These are phyloP conservation scores for Piromyces sp. DNA, from an alignment of 192 early-diverging fungal genomes.

Conservation along the genomic window DNA sequence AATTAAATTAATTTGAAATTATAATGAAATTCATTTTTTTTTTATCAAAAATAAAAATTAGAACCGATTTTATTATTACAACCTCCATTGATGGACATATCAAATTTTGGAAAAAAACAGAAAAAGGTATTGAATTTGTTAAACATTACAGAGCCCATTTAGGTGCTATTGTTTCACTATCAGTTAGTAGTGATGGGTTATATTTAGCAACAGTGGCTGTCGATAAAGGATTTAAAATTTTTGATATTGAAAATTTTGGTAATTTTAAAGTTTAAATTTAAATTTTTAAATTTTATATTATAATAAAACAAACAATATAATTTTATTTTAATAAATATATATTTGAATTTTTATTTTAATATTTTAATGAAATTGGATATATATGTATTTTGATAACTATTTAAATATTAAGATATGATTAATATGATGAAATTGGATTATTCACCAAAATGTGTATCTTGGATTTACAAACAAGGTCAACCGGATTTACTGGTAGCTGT, in stretches of 20 bases:
- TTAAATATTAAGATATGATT: constrained; percentile 99
- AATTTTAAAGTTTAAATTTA: background rate
- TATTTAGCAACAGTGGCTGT: constrained; percentile 64
- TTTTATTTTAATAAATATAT: too few relatives aligned
- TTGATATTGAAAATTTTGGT: constrained; percentile 93
- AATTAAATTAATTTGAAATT: too few relatives aligned
- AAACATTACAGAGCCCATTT: constrained; percentile 90
- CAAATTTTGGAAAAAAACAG: constrained; percentile 97
- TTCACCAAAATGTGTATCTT: constrained; percentile 59
- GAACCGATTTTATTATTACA: constrained; percentile 85
- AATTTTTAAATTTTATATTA: too few relatives aligned
- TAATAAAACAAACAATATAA: too few relatives aligned
- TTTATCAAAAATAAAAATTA: too few relatives aligned
- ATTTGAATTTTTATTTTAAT: too few relatives aligned
- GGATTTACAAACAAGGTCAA: constrained; percentile 69
- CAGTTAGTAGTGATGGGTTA: constrained; percentile 42
- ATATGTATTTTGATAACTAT: too few relatives aligned
- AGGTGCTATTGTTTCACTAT: constrained; percentile 26
- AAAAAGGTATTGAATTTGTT: constrained; percentile 87
- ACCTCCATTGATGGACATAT: constrained; percentile 89
- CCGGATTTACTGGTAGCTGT: constrained; percentile 66
- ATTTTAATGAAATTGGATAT: too few relatives aligned
- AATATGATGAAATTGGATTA: constrained; percentile 73
- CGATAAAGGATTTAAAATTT: constrained; percentile 80
- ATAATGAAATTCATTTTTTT: too few relatives aligned